These are phyloP conservation scores for Begonia fuchsioides DNA, from an alignment of 306 rosid genomes.

Conservation along the genomic window DNA sequence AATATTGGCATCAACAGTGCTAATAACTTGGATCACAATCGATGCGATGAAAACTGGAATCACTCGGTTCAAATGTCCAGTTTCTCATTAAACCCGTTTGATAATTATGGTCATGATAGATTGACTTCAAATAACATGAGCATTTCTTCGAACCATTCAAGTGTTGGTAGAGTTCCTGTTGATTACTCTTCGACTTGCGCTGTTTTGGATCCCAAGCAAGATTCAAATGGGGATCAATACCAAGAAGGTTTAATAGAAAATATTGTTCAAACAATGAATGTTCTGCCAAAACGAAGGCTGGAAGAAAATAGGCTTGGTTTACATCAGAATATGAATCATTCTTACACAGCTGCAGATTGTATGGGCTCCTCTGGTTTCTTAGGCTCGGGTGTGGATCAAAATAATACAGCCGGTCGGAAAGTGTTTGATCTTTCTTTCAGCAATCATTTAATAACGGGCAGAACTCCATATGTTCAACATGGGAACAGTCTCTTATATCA, in stretches of 20 bases:
- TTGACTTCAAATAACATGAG: constrained; percentile 8
- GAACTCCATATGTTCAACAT: constrained; percentile 11
- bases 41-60: constrained; percentile 41
- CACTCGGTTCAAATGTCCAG: constrained; percentile 34
- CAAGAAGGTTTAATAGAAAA: constrained; percentile 5
- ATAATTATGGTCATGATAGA: constrained; percentile 23
- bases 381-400: constrained; percentile 29
- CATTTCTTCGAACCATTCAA: not conserved
- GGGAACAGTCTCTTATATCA: constrained; percentile 24
- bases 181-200: constrained; percentile 8
- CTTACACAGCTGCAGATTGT: constrained; percentile 20
- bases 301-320: too few species aligned
- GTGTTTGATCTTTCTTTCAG: constrained; percentile 17
- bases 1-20: constrained; percentile 25
- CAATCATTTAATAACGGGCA: constrained; percentile 20
- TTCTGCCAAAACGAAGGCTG: constrained; percentile 1
- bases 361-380: constrained; percentile 10
- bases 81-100: constrained; percentile 35
- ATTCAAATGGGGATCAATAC: constrained; percentile 3
- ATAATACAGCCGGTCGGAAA: constrained; percentile 9
- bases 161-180: not conserved
- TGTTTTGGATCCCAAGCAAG: constrained; percentile 4
- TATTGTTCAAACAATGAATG: constrained; percentile 6
- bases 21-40: constrained; percentile 32
- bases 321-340: constrained; percentile 9